phyloP scores from a whole-genome alignment of 2,329 filamentous ascomycete species.

The Phialocephala sp. region DNA sequence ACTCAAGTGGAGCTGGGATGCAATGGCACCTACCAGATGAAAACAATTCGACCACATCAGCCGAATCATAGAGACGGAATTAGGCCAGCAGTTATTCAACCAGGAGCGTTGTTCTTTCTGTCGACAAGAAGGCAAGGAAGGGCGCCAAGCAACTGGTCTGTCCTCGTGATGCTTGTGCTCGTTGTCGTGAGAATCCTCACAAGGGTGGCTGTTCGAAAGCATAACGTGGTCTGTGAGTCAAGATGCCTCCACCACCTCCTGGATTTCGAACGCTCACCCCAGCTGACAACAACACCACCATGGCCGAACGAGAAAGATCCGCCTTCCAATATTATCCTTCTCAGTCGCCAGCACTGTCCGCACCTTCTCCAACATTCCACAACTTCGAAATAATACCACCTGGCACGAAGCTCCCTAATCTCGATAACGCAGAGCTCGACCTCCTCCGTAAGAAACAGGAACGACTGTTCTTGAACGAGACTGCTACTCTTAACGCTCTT shows the following conservation, averaged over 20 bases:
- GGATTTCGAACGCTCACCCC: neutral
- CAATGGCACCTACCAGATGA: neutral
- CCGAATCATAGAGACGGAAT: neutral
- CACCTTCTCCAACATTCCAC: neutral
- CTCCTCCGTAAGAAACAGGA: constrained; percentile 24
- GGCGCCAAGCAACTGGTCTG: neutral
- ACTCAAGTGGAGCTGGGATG: neutral
- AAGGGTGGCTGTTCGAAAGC: neutral
- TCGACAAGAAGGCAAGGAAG: neutral
- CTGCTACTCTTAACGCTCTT: constrained; percentile 6
- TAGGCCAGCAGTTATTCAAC: neutral
- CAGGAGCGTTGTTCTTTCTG: neutral
- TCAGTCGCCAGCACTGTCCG: neutral
- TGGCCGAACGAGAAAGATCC: neutral
- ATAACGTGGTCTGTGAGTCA: neutral
- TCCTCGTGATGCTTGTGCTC: neutral
- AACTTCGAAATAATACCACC: neutral
- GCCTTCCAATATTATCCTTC: neutral
- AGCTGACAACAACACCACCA: neutral
- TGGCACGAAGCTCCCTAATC: constrained; percentile 9
- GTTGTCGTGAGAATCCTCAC: neutral
- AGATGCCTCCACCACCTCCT: neutral
- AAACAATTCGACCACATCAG: neutral
- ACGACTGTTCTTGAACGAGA: constrained; percentile 8
- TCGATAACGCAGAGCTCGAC: constrained; percentile 12